Percentiles rank a stretch among this genome's conserved stretches.
Evolutionary conservation across 192 early-diverging fungal species (phyloP).

Genomic region (Phlyctochytrium bullatum): DNA sequence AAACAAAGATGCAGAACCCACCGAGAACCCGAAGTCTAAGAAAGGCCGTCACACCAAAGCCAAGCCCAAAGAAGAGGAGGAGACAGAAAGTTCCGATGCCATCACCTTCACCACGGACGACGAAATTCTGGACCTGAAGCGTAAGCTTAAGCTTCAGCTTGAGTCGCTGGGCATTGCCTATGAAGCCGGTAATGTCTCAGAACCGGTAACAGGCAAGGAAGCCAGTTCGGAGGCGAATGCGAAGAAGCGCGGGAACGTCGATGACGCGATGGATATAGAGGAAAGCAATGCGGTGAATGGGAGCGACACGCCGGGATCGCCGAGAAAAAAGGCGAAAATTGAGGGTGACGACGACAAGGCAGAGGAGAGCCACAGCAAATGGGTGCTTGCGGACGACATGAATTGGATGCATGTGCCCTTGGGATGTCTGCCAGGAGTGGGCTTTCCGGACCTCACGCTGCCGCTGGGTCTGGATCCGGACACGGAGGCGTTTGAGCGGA

Average conservation of each 20-base stretch:
- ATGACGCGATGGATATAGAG: conserved; percentile 1
- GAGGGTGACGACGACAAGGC: neutral
- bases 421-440: conserved; percentile 19
- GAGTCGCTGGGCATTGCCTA: neutral
- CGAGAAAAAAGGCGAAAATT: neutral
- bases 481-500: too few species aligned
- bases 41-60: too few species aligned
- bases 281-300: neutral
- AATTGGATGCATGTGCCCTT: conserved; percentile 11
- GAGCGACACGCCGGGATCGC: neutral
- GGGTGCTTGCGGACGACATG: conserved; percentile 8
- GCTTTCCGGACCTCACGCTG: conserved; percentile 12
- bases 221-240: neutral
- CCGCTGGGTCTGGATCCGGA: conserved; percentile 10
- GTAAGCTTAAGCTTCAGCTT: too few species aligned
- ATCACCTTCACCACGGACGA: too few species aligned
- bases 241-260: neutral
- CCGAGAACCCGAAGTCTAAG: too few species aligned
- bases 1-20: too few species aligned
- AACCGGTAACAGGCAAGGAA: neutral
- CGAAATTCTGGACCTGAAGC: too few species aligned
- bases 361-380: neutral
- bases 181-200: neutral
- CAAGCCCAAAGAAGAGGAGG: too few species aligned
- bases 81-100: too few species aligned